Evolutionary conservation across 768 basidiomycete genomes (phyloP).

Genomic region (Lactarius pseudohatsudake): DNA sequence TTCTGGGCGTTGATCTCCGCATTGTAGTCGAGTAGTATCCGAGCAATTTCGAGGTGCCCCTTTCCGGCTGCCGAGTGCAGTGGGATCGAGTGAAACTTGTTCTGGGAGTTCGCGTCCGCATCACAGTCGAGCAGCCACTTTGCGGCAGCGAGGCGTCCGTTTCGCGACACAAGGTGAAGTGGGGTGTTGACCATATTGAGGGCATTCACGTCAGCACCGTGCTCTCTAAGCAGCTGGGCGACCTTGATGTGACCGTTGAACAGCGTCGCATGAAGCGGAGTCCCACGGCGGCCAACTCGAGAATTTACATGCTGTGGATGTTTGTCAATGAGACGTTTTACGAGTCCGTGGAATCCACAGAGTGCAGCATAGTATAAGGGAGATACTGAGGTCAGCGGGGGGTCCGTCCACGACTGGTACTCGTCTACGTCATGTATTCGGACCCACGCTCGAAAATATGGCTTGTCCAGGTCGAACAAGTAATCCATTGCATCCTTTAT

Average conservation of each 20-base stretch:
- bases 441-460: neutral
- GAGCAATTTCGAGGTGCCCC: neutral
- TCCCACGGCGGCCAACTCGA: rapidly evolving
- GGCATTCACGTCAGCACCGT: neutral
- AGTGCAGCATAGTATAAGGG: neutral
- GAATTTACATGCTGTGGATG: neutral
- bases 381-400: neutral
- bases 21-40: neutral
- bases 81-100: neutral
- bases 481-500: neutral
- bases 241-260: neutral
- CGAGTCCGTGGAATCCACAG: neutral
- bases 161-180: neutral
- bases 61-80: neutral
- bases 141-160: neutral
- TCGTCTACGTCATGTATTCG: neutral
- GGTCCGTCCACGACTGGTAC: too few species aligned
- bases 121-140: neutral
- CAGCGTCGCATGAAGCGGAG: neutral
- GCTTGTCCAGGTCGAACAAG: neutral
- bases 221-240: neutral
- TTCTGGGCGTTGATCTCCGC: neutral
- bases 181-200: neutral
- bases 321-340: neutral
- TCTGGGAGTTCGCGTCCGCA: neutral